Base-by-base conservation (phyloP, 352 stramenopile genomes). In the Phytopythium sindhum region DNA sequence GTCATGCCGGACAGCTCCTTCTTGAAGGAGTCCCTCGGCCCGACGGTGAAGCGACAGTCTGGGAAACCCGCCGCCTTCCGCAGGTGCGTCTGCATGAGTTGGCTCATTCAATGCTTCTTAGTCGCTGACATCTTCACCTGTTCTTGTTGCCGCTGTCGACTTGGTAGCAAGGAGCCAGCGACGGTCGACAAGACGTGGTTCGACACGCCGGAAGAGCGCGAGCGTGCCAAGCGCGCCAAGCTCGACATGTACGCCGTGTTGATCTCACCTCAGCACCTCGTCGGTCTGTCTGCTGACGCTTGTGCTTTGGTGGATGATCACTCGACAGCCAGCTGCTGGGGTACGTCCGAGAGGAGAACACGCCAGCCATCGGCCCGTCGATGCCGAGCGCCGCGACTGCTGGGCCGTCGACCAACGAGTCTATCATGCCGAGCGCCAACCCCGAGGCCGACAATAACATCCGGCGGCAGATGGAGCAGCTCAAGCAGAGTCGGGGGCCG, bases 121-220 rank as follows among this genome's bases (percentile, higher is more conserved):
- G 55, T 37, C 33, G 57, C 19, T 59, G 28, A 53, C 19, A 9
- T 23, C 41, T n/a, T 19, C 41, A 8, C 11, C 37, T 47, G 41
- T 47, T 17, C 42, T 2, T 48, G 21, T 26, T 48, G 42, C 4
- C 21, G 15, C 7, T 44, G 11, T 12, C 47, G 12, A 53, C 24
- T 1, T 0, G 8, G 67, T 47, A 91, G 81, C 64, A 91, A 91
- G 68, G 81, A 95, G 53, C 82, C 86, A 23, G 80, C 78, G 15
- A 63, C 76, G 23, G 75, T 95, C 54, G 87, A 96, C 58, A 84
- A 81, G 55, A 88, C 80, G 48, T 96, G 87, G 87, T 94, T 94
- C 63, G 85, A 89, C 55, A 72, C 75, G 0, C 87, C 87, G n/a
- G 81, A 91, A 63, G 87, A 96, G 68, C 77, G 87, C 8, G 83